Evolutionary conservation across 768 basidiomycete genomes (phyloP).

Genomic region (Suillus weaverae): DNA sequence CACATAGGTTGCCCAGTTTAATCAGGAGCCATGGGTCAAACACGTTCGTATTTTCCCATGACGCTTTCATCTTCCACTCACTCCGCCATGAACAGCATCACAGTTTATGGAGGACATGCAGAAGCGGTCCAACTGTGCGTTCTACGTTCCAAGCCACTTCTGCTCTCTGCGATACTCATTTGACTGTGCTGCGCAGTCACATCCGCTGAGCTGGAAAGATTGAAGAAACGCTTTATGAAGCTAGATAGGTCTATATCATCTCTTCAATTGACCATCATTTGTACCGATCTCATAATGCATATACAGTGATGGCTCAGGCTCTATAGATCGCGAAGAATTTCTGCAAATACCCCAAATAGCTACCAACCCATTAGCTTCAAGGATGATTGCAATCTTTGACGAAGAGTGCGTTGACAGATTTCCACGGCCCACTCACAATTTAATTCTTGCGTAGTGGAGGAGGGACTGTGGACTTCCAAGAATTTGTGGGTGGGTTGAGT

Average conservation of each 20-base stretch:
- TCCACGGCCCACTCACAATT: conserved; percentile 4
- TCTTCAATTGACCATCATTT: not conserved
- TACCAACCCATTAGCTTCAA: conserved; percentile 91
- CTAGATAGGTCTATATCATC: conserved; percentile 67
- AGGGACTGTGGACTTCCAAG: conserved; percentile 98
- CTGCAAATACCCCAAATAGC: conserved; percentile 99
- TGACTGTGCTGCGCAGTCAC: conserved; percentile 63
- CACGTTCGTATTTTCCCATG: conserved; percentile 53
- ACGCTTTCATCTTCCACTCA: conserved; percentile 7
- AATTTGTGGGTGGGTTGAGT: conserved; percentile 96
- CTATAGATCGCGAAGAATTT: conserved; percentile 98
- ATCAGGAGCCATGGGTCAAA: conserved; percentile 66
- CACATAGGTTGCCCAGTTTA: not conserved
- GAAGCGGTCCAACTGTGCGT: conserved; percentile 94
- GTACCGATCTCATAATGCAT: conserved; percentile 5
- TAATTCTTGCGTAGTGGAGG: conserved; percentile 65
- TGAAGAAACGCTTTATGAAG: conserved; percentile 99
- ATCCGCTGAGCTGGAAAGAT: conserved; percentile 85
- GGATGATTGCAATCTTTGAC: conserved; percentile 99
- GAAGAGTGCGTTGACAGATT: conserved; percentile 75
- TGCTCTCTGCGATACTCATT: conserved; percentile 14
- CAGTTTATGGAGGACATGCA: conserved; percentile 99
- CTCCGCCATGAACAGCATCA: conserved; percentile 52
- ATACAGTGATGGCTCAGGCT: conserved; percentile 89
- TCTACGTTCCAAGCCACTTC: not conserved